These are phyloP conservation scores for Lactarius trivialis DNA, from an alignment of 768 basidiomycete species.

Conservation along the genomic window DNA sequence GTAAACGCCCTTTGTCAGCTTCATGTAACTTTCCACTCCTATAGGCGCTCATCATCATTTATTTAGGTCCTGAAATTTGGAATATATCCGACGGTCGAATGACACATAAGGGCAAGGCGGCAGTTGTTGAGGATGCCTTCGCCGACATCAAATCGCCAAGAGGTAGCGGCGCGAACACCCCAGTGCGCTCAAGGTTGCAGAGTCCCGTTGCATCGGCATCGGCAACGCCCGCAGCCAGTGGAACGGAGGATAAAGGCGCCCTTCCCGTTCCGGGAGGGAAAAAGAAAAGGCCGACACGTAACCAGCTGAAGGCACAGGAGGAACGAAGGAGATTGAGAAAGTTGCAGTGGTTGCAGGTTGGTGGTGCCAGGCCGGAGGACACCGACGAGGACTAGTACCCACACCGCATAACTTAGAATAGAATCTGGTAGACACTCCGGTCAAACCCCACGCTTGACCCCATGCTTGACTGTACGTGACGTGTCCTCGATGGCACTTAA, in stretches of 20 bases:
- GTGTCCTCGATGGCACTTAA: conserved; percentile 3
- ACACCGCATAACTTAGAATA: background rate
- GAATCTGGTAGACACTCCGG: background rate
- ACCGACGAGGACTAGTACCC: conserved; percentile 44
- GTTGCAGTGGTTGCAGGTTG: conserved; percentile 74
- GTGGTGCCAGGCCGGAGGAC: conserved; percentile 79
- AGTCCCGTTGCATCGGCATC: conserved; percentile 63
- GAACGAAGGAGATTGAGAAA: conserved; percentile 77
- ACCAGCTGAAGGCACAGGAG: conserved; percentile 84
- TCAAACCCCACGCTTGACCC: background rate
- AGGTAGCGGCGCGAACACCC: conserved; percentile 67
- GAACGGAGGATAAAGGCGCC: conserved; percentile 54
- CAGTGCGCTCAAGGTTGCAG: conserved; percentile 59
- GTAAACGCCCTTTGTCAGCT: conserved; percentile 72
- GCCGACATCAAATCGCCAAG: conserved; percentile 60
- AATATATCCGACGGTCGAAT: conserved; percentile 81
- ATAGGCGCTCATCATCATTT: conserved; percentile 23
- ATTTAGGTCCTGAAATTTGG: conserved; percentile 86
- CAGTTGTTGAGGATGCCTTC: conserved; percentile 80
- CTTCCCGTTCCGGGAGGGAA: conserved; percentile 46
- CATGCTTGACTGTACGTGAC: background rate
- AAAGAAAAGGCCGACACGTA: conserved; percentile 90
- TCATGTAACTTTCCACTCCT: conserved; percentile 18
- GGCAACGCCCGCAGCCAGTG: conserved; percentile 74
- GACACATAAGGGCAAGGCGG: conserved; percentile 82